These are phyloP conservation scores for Fusarium heterosporum DNA, from an alignment of 2,329 filamentous ascomycete species.

Conservation along the genomic window DNA sequence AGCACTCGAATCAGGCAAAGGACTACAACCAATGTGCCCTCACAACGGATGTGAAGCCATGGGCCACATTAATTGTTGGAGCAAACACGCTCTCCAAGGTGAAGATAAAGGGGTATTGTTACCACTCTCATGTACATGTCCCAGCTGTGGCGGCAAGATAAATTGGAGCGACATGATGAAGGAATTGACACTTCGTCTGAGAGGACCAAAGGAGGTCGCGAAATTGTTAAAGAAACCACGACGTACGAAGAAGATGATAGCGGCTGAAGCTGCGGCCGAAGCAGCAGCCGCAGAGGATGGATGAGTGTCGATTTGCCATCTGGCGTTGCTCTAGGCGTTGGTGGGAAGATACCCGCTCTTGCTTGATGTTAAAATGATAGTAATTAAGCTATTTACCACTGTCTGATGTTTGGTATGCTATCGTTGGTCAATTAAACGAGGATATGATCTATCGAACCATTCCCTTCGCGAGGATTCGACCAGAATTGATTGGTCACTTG, in stretches of 20 bases:
- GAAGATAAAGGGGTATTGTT: conserved; percentile 63
- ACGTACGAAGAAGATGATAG: conserved; percentile 44
- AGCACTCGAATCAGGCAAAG: conserved; percentile 58
- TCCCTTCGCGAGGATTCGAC: neutral
- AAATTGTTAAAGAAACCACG: conserved; percentile 71
- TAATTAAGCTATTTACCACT: neutral
- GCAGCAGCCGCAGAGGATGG: conserved; percentile 15
- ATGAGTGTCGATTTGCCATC: conserved; percentile 1
- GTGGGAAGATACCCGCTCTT: conserved; percentile 33
- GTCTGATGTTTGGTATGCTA: neutral
- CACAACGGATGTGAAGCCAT: conserved; percentile 65
- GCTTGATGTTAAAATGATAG: neutral
- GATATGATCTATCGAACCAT: neutral
- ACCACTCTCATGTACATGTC: conserved; percentile 77
- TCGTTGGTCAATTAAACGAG: neutral
- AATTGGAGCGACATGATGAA: conserved; percentile 84
- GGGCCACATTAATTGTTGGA: conserved; percentile 71
- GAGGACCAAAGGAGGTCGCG: conserved; percentile 76
- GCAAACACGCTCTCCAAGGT: conserved; percentile 60
- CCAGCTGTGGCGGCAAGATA: conserved; percentile 71
- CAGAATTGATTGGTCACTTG: neutral
- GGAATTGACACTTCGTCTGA: conserved; percentile 79
- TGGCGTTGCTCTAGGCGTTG: conserved; percentile 24
- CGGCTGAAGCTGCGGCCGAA: conserved; percentile 20
- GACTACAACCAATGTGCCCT: conserved; percentile 69